Evolutionary conservation across 768 basidiomycete species (phyloP).

Genomic region (Inosperma sp.): DNA sequence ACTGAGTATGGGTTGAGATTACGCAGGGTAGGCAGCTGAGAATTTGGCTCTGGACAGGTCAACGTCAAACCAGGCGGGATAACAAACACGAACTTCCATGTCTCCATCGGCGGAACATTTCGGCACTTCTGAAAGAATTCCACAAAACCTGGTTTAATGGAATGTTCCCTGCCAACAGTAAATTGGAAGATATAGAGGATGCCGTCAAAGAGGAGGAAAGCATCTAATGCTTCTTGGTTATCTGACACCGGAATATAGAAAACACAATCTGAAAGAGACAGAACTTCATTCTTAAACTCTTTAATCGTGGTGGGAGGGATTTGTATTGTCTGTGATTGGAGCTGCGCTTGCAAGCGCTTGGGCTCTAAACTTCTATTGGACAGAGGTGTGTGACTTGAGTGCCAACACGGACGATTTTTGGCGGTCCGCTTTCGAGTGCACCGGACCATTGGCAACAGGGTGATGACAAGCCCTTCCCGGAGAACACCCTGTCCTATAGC

Average conservation of each 20-base stretch:
- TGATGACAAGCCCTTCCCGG: constrained; percentile 3
- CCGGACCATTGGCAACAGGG: constrained; percentile 1
- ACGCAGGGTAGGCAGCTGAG: background rate
- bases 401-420: background rate
- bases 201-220: constrained; percentile 5
- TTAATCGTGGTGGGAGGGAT: background rate
- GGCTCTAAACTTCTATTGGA: background rate
- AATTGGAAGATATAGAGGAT: constrained; percentile 7
- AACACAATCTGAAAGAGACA: constrained; percentile 1
- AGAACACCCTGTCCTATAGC: background rate
- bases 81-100: background rate
- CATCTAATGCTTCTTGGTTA: constrained; percentile 1
- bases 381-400: background rate
- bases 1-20: constrained; percentile 5
- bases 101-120: constrained; percentile 1
- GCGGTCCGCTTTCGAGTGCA: background rate
- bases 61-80: constrained; percentile 3
- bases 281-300: constrained; percentile 1
- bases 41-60: background rate
- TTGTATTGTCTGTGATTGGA: background rate
- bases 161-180: background rate
- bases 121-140: constrained; percentile 5
- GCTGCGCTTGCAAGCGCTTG: background rate
- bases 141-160: constrained; percentile 4
- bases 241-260: constrained; percentile 4